Base-by-base conservation (phyloP, 2,329 filamentous ascomycete genomes). In the Fusarium nisikadoi region DNA sequence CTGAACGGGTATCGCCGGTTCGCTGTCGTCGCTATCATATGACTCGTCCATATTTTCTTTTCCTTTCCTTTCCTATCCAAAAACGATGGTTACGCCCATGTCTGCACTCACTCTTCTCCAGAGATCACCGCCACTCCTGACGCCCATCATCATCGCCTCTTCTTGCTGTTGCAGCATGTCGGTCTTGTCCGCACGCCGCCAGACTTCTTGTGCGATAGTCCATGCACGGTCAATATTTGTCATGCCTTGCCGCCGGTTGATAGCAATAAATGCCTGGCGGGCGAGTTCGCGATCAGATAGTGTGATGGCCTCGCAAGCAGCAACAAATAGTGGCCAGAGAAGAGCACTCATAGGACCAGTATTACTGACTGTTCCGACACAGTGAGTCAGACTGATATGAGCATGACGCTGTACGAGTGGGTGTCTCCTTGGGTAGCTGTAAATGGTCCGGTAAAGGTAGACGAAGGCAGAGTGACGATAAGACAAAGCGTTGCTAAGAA, bases 291-390 rank as follows among this genome's bases (percentile, higher is more conserved):
- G 81, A 75, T 92, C 89, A 13, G 80, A 81, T 3, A 78, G 73
- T 20, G 77, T 82, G 13, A 83, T 80, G 1, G 89, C 89, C 77
- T 92, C 90, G 75, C 89, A 91, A 3, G 88, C 85, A 4, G 89
- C 87, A 14, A 90, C 88, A 73, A 92, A 92, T 5, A 91, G 81
- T 2, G 90, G 90, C 88, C 89, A 91, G 5, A 92, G 83, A 39
- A 92, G 81, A 5, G 90, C 90, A 4, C 87, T 86, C 87, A 91
- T 90, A 1, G 90, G 90, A 1, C 90, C 89, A 47, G 82, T 81
- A 65, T 87, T 86, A 27, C 80, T 81, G 33, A 89, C 88, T 0
- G 88, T 89, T 35, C 84, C 84, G 10, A 85, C 82, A 74, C 89
- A 91, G 68, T 90, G 87, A 19, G 79, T 77, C 9, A 90, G 82